These are phyloP conservation scores for Pleomassaria siparia DNA, from an alignment of 2,329 filamentous ascomycete species.

Conservation along the genomic window DNA sequence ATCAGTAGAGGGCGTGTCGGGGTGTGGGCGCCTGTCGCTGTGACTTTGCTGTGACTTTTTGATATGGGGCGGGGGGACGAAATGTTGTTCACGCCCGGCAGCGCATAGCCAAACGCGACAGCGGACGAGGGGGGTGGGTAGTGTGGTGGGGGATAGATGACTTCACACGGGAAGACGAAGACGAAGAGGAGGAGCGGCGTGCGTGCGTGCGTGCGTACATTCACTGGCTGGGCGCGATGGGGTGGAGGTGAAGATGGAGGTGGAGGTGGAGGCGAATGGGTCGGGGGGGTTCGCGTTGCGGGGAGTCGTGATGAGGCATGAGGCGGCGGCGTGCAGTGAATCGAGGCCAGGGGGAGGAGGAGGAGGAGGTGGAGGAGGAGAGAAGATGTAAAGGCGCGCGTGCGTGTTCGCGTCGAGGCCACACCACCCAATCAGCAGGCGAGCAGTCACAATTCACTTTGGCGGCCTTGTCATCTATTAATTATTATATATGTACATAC, in stretches of 20 bases:
- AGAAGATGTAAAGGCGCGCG: not conserved
- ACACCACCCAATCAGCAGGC: conserved; percentile 20
- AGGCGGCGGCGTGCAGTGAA: not conserved
- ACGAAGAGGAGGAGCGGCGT: not conserved
- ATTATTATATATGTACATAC: too few relatives aligned
- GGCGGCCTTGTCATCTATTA: too few relatives aligned
- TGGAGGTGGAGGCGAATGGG: too few relatives aligned
- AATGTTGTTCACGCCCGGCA: conserved; percentile 1
- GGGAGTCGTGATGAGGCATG: conserved; percentile 1
- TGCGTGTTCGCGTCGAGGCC: not conserved
- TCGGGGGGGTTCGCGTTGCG: not conserved
- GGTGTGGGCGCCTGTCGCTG: conserved; percentile 13
- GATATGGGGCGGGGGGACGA: not conserved
- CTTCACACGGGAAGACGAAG: not conserved
- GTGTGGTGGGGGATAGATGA: not conserved
- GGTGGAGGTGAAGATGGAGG: not conserved
- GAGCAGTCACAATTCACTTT: not conserved
- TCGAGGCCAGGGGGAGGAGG: not conserved
- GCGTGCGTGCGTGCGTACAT: not conserved
- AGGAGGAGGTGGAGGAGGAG: not conserved
- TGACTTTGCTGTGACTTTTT: too few relatives aligned
- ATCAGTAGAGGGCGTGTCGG: conserved; percentile 4
- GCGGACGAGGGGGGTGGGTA: conserved; percentile 1
- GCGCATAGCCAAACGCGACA: conserved; percentile 7
- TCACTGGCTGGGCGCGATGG: conserved; percentile 1